Percentiles rank a stretch among this genome's conserved stretches.
phyloP scores from a whole-genome alignment of 116 monocot species.

The Posidonia oceanica region DNA sequence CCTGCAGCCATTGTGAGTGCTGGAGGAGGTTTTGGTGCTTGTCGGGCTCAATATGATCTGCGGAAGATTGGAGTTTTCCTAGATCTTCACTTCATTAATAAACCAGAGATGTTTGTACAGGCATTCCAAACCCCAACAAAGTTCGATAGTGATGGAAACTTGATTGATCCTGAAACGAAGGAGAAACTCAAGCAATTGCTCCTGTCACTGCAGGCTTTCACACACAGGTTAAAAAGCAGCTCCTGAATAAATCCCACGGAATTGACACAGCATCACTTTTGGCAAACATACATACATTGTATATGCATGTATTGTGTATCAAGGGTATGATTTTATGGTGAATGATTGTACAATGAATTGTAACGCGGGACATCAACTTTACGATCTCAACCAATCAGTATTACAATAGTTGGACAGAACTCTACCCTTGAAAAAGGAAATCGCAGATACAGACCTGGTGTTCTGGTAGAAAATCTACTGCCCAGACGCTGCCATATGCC shows the following conservation, averaged over 20 bases:
- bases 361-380: no score
- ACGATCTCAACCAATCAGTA: no score
- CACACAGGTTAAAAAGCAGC: constrained; percentile 13
- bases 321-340: no score
- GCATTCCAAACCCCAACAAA: constrained; percentile 34
- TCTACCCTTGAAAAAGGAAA: no score
- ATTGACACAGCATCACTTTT: no score
- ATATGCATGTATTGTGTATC: no score
- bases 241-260: not conserved
- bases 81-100: constrained; percentile 79
- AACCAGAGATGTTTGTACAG: constrained; percentile 42
- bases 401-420: no score
- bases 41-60: constrained; percentile 48
- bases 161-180: constrained; percentile 41
- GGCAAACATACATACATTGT: no score
- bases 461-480: no score
- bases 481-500: no score
- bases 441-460: no score
- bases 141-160: constrained; percentile 46
- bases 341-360: no score
- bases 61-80: constrained; percentile 64
- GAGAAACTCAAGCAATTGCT: constrained; percentile 39
- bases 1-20: constrained; percentile 48
- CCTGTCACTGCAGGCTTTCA: constrained; percentile 51
- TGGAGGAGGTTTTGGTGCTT: constrained; percentile 47